Evolutionary conservation across 2,329 filamentous ascomycete species (phyloP).

Genomic region (Aspergillus pseudotamarii): DNA sequence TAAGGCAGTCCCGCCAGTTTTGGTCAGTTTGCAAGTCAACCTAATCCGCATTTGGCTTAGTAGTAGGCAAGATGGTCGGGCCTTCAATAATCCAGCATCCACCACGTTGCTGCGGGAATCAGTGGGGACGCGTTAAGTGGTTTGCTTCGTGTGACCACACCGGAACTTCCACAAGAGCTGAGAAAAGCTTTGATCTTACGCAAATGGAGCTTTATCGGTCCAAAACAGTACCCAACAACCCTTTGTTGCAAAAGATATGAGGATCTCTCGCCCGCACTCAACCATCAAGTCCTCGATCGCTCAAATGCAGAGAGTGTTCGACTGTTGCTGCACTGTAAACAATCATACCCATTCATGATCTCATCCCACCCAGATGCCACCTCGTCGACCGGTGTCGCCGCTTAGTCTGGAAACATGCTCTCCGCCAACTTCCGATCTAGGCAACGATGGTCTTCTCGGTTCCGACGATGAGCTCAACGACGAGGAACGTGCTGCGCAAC

Average conservation of each 20-base stretch:
- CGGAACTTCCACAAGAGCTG: background rate
- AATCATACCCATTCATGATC: conserved; percentile 14
- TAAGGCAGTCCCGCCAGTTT: background rate
- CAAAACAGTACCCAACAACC: conserved; percentile 3
- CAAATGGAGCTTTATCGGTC: conserved; percentile 1
- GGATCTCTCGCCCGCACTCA: conserved; percentile 2
- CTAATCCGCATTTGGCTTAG: background rate
- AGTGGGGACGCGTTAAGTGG: conserved; percentile 26
- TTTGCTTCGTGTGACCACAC: conserved; percentile 14
- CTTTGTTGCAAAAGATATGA: conserved; percentile 22
- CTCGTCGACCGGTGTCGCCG: conserved; percentile 35
- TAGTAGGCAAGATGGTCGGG: background rate
- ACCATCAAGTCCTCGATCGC: conserved; percentile 12
- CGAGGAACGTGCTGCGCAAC: conserved; percentile 36
- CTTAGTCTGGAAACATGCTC: conserved; percentile 40
- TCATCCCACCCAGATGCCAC: conserved; percentile 33
- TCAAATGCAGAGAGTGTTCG: conserved; percentile 27
- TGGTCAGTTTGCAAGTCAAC: background rate
- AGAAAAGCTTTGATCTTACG: background rate
- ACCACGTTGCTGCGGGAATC: conserved; percentile 23
- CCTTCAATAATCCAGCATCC: background rate
- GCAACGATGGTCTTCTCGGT: conserved; percentile 31
- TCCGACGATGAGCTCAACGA: conserved; percentile 46
- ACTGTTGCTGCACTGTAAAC: conserved; percentile 23
- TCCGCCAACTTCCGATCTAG: conserved; percentile 26